Evolutionary conservation across 1,284 basidiomycete genomes (phyloP).

Genomic region (Stygiomarasmius scandens): DNA sequence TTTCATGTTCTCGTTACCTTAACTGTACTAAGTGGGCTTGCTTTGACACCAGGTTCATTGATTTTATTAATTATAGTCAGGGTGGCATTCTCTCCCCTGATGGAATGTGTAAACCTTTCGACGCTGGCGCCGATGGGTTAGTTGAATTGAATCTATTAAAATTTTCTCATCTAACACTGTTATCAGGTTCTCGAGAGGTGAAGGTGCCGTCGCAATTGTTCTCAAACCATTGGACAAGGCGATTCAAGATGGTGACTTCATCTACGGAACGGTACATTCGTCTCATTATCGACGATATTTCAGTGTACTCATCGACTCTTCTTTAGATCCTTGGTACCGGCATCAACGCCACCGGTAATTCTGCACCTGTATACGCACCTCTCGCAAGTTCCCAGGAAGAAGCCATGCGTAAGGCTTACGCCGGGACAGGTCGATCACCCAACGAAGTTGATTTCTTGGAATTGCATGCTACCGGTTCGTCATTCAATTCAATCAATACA

Average conservation of each 20-base stretch:
- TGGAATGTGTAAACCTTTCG: slow-evolving; percentile 40
- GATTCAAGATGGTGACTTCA: slow-evolving; percentile 26
- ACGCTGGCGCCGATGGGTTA: slow-evolving; percentile 38
- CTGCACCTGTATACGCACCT: slow-evolving; percentile 34
- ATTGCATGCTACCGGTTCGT: slow-evolving; percentile 44
- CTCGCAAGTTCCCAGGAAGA: slow-evolving; percentile 31
- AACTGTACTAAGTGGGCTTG: too few species aligned
- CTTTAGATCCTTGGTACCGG: slow-evolving; percentile 37
- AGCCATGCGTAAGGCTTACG: slow-evolving; percentile 37
- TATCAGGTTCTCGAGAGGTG: slow-evolving; percentile 24
- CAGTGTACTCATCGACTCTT: too few species aligned
- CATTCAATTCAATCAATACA: neutral
- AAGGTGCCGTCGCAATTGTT: slow-evolving; percentile 26
- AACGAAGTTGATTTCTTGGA: slow-evolving; percentile 46
- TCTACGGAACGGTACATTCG: slow-evolving; percentile 28
- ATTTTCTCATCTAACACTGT: neutral
- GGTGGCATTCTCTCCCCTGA: slow-evolving; percentile 32
- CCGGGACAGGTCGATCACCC: slow-evolving; percentile 26
- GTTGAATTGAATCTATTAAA: slow-evolving; percentile 1
- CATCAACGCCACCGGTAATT: slow-evolving; percentile 34
- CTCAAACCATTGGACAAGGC: slow-evolving; percentile 27
- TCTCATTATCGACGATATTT: too few species aligned
- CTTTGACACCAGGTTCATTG: neutral
- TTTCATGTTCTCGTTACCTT: neutral
- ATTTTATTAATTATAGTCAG: slow-evolving; percentile 24